phyloP scores from a whole-genome alignment of 495 filamentous ascomycete genomes.

The Aspergillus steynii region DNA sequence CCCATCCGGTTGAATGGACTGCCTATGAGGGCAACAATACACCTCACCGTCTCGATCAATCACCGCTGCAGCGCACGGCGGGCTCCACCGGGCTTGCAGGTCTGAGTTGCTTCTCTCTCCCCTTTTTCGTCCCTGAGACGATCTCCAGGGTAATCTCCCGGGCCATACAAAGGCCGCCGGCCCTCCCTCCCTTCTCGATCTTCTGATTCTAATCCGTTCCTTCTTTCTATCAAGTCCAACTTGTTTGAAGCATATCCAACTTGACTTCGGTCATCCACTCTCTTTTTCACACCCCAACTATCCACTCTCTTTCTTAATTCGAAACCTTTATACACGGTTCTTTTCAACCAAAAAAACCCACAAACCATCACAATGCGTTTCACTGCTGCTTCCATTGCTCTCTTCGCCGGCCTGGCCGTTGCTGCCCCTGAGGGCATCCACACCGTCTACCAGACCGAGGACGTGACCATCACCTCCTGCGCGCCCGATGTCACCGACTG shows the following conservation, averaged over 20 bases:
- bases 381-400: conserved; percentile 47
- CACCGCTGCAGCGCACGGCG: not conserved
- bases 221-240: conserved; percentile 39
- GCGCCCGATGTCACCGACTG: conserved; percentile 60
- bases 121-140: conserved; percentile 29
- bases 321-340: conserved; percentile 31
- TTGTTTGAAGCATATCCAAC: conserved; percentile 39
- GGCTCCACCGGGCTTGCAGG: not conserved
- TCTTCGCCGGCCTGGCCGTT: conserved; percentile 50
- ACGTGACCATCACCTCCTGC: conserved; percentile 61
- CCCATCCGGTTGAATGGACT: conserved; percentile 10
- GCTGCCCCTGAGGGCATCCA: conserved; percentile 38
- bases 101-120: conserved; percentile 10
- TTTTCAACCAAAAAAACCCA: conserved; percentile 19
- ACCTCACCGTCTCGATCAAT: not conserved
- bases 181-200: conserved; percentile 26
- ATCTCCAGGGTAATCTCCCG: conserved; percentile 48
- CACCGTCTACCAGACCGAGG: conserved; percentile 56
- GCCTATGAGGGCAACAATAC: conserved; percentile 9
- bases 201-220: conserved; percentile 29
- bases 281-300: conserved; percentile 42
- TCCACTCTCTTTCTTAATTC: conserved; percentile 47
- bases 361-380: conserved; percentile 56
- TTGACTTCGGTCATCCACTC: conserved; percentile 60
- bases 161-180: conserved; percentile 44